A percentile compares a stretch with the other conserved stretches of the same genome.
phyloP scores from a whole-genome alignment of 768 basidiomycete species.

The Pleurotus tuber-regium region DNA sequence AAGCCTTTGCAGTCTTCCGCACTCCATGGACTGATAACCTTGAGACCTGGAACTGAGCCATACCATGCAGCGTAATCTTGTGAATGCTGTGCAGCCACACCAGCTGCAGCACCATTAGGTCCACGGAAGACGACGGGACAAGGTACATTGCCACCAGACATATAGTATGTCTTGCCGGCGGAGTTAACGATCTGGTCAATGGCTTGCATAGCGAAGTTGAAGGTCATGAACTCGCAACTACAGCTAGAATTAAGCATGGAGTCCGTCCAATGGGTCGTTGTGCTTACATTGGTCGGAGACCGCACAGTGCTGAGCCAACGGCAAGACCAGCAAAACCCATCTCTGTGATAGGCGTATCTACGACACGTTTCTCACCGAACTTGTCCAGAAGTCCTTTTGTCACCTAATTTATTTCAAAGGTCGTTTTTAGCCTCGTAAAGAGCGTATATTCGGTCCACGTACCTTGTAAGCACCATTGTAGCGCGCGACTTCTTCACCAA shows the following conservation, averaged over 20 bases:
- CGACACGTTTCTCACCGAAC: slow-evolving; percentile 97
- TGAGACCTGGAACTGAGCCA: slow-evolving; percentile 89
- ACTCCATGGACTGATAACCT: slow-evolving; percentile 96
- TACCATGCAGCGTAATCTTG: slow-evolving; percentile 98
- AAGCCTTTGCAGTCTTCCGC: slow-evolving; percentile 99
- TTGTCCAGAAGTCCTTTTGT: slow-evolving; percentile 99
- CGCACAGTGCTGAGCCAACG: slow-evolving; percentile 90
- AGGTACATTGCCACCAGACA: slow-evolving; percentile 98
- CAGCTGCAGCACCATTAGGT: slow-evolving; percentile 96
- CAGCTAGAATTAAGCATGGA: no score
- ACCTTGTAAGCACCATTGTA: slow-evolving; percentile 99
- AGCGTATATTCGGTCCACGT: slow-evolving; percentile 14
- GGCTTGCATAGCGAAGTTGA: slow-evolving; percentile 99
- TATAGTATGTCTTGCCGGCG: slow-evolving; percentile 99
- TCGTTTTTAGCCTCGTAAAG: neutral
- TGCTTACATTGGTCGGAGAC: slow-evolving; percentile 86
- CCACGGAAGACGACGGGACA: slow-evolving; percentile 99
- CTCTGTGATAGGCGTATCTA: slow-evolving; percentile 96
- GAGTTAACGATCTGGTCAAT: slow-evolving; percentile 99
- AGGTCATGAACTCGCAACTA: slow-evolving; percentile 99
- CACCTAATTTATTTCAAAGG: slow-evolving; percentile 51
- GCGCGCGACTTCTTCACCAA: slow-evolving; percentile 97
- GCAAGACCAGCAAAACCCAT: slow-evolving; percentile 99
- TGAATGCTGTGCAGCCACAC: slow-evolving; percentile 96
- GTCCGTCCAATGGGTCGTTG: neutral